Conservation (phyloP, 139 green algal species). For the Tetradesmus obliquus region DNA sequence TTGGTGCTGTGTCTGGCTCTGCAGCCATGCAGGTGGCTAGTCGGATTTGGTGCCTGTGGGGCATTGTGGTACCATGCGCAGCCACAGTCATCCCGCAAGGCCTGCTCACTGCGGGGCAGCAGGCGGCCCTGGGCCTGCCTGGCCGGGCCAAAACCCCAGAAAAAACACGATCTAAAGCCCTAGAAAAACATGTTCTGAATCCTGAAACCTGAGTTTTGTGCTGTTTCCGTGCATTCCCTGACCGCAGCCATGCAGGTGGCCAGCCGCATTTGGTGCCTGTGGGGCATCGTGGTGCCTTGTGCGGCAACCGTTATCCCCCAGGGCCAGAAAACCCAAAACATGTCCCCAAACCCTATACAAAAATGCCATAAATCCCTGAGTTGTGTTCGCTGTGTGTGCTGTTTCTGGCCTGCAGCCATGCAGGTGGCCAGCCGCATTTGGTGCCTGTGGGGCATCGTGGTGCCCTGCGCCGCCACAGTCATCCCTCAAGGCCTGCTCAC, state of each 20-base stretch:
- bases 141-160: no score
- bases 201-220: neutral
- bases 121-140: neutral
- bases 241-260: slow-evolving; percentile 87
- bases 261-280: slow-evolving; percentile 87
- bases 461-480: slow-evolving; percentile 44
- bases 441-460: slow-evolving; percentile 88
- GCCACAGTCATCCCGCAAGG: neutral
- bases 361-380: no score
- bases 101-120: neutral
- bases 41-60: slow-evolving; percentile 89
- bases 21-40: slow-evolving; percentile 90
- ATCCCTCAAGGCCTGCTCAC: slow-evolving; percentile 17
- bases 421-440: slow-evolving; percentile 90
- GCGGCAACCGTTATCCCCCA: neutral
- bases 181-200: no score
- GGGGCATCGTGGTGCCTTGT: slow-evolving; percentile 79
- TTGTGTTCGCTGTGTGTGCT: neutral
- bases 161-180: no score
- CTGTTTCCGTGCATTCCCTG: slow-evolving; percentile 16
- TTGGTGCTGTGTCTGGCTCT: neutral
- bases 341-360: no score
- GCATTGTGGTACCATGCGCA: slow-evolving; percentile 70
- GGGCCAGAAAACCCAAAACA: neutral
- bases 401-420: slow-evolving; percentile 64